Evolutionary conservation across 805 yeast genomes (phyloP).

Genomic region (Candida nitratophila): DNA sequence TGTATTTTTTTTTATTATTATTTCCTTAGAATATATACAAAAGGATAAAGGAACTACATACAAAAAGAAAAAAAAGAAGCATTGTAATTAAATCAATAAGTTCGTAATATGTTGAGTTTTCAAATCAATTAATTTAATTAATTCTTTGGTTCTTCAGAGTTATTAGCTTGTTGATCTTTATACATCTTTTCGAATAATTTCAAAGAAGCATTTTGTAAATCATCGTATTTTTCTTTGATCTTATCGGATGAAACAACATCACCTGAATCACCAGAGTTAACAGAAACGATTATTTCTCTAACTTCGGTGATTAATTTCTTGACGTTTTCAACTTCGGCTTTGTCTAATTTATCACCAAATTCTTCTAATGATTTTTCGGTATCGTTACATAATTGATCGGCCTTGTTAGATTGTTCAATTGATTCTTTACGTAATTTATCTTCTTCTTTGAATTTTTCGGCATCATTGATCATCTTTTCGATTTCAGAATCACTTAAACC

Average conservation of each 20-base stretch:
- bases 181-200: constrained; percentile 70
- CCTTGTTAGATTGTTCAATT: constrained; percentile 68
- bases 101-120: neutral
- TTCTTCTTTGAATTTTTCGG: constrained; percentile 50
- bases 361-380: constrained; percentile 81
- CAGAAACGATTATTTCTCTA: constrained; percentile 61
- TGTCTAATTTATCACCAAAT: constrained; percentile 55
- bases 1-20: too few relatives aligned
- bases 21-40: neutral
- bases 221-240: constrained; percentile 68
- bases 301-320: constrained; percentile 48
- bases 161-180: constrained; percentile 25
- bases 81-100: too few relatives aligned
- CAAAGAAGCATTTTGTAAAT: constrained; percentile 67
- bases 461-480: constrained; percentile 55
- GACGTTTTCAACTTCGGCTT: constrained; percentile 40
- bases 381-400: constrained; percentile 76
- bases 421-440: constrained; percentile 56
- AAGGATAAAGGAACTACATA: neutral
- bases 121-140: neutral
- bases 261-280: constrained; percentile 41
- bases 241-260: constrained; percentile 39
- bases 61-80: neutral
- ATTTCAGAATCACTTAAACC: constrained; percentile 68
- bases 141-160: constrained; percentile 15